Evolutionary conservation across 176 grass and related monocot species (phyloP).

Genomic region (Hyparrhenia diplandra): DNA sequence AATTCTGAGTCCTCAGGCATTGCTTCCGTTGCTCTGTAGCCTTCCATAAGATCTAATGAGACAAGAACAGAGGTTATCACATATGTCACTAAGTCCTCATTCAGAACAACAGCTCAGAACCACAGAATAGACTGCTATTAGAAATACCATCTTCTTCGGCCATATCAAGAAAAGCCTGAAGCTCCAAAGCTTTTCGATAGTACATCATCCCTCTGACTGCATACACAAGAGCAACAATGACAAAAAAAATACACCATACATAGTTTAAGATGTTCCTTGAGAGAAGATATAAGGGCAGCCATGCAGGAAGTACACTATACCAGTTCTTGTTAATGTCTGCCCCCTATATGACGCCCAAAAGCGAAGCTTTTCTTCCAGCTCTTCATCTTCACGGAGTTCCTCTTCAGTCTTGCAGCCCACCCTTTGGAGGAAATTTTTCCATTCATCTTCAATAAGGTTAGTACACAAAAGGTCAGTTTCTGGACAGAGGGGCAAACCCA

Average conservation of each 20-base stretch:
- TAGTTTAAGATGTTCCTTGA: conserved; percentile 1
- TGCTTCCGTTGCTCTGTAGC: conserved; percentile 74
- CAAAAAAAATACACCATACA: not conserved
- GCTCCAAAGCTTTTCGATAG: conserved; percentile 93
- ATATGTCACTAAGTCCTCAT: not conserved
- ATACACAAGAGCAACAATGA: conserved; percentile 1
- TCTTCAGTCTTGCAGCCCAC: conserved; percentile 55
- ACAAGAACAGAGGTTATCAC: conserved; percentile 16
- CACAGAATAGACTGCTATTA: conserved; percentile 13
- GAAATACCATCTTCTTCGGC: conserved; percentile 78
- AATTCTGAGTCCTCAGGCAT: conserved; percentile 69
- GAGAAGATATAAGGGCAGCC: not conserved
- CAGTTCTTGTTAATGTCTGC: conserved; percentile 90
- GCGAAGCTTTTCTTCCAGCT: conserved; percentile 81
- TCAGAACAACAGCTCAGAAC: conserved; percentile 20
- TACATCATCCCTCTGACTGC: conserved; percentile 99
- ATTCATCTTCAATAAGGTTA: conserved; percentile 62
- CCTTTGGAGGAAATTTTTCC: conserved; percentile 88
- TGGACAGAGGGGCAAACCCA: not conserved
- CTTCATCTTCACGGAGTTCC: conserved; percentile 48
- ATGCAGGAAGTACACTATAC: conserved; percentile 31
- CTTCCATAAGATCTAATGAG: conserved; percentile 83
- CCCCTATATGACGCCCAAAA: conserved; percentile 95
- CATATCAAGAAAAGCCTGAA: conserved; percentile 96
- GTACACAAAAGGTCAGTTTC: conserved; percentile 14